A percentile compares a stretch with the other conserved stretches of the same genome.
Conservation (phyloP, 495 filamentous ascomycete genomes). For the Physcia stellaris region DNA sequence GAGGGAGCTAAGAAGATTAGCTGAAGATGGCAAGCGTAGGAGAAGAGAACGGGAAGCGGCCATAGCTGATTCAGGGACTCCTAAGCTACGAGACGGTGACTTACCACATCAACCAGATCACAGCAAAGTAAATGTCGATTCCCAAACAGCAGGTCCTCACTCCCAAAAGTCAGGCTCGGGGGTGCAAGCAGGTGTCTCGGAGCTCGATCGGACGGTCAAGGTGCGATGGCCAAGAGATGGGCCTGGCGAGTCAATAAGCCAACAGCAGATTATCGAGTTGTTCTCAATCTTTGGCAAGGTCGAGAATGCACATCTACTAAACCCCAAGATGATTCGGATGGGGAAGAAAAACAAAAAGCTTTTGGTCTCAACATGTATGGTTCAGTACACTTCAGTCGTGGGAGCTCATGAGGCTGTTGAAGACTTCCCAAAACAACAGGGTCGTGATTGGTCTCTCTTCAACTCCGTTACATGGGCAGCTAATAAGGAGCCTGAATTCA, state of each 20-base stretch:
- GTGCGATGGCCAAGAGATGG: conserved; percentile 43
- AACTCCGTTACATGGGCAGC: conserved; percentile 45
- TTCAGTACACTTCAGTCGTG: conserved; percentile 45
- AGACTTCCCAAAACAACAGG: conserved; percentile 33
- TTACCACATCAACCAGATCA: conserved; percentile 24
- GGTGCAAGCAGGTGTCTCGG: conserved; percentile 24
- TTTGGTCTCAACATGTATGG: conserved; percentile 36
- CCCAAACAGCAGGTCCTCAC: conserved; percentile 4
- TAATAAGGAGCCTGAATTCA: conserved; percentile 34
- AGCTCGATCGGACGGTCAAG: conserved; percentile 45
- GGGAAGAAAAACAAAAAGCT: conserved; percentile 41
- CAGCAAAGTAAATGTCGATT: conserved; percentile 21
- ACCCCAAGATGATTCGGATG: conserved; percentile 38
- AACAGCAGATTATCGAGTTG: conserved; percentile 27
- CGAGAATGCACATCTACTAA: conserved; percentile 38
- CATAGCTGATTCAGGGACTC: too few species aligned
- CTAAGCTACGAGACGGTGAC: conserved; percentile 26
- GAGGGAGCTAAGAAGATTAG: conserved; percentile 45
- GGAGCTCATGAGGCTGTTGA: conserved; percentile 45
- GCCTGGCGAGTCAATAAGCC: conserved; percentile 27
- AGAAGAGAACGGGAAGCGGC: conserved; percentile 37
- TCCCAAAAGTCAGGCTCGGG: neutral
- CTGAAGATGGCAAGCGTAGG: conserved; percentile 46
- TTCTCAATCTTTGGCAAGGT: conserved; percentile 43
- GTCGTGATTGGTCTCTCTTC: conserved; percentile 30